phyloP scores from a whole-genome alignment of 2,329 filamentous ascomycete genomes.

The Ceratocystis alfenasii region DNA sequence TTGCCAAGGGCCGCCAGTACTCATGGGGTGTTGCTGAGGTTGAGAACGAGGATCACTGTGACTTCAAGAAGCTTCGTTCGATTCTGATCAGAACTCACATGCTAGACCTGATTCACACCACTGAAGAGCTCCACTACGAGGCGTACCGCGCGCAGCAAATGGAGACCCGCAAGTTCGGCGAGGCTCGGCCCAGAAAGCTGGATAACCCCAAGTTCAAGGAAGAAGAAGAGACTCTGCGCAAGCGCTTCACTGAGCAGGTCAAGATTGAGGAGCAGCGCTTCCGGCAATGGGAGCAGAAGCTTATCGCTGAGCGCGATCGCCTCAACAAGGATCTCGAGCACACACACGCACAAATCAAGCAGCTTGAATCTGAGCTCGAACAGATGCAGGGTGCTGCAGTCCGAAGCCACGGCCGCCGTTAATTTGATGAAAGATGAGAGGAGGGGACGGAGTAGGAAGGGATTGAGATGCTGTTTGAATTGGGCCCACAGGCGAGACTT shows the following conservation, averaged over 20 bases:
- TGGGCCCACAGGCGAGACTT: too few relatives aligned
- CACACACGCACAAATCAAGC: constrained; percentile 89
- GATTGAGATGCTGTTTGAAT: too few relatives aligned
- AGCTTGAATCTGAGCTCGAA: constrained; percentile 85
- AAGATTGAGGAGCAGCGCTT: constrained; percentile 99
- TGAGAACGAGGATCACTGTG: constrained; percentile 99
- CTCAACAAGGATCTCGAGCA: constrained; percentile 99
- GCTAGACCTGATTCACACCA: constrained; percentile 98
- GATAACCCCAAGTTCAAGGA: constrained; percentile 99
- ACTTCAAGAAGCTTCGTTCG: constrained; percentile 99
- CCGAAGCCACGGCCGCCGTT: constrained; percentile 86
- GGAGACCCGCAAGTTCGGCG: constrained; percentile 99
- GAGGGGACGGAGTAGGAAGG: too few relatives aligned
- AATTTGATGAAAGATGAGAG: constrained; percentile 30
- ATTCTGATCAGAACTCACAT: constrained; percentile 99
- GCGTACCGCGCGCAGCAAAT: constrained; percentile 98
- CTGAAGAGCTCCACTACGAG: constrained; percentile 98
- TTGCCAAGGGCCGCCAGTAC: constrained; percentile 98
- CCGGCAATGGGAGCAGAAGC: constrained; percentile 99
- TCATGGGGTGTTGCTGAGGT: constrained; percentile 99
- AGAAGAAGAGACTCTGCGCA: constrained; percentile 94
- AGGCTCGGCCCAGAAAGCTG: constrained; percentile 90
- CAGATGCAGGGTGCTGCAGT: constrained; percentile 80
- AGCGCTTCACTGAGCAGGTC: constrained; percentile 99
- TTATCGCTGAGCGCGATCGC: constrained; percentile 94